Base-by-base conservation (phyloP, 495 filamentous ascomycete species). In the Pyronema omphalodes region DNA sequence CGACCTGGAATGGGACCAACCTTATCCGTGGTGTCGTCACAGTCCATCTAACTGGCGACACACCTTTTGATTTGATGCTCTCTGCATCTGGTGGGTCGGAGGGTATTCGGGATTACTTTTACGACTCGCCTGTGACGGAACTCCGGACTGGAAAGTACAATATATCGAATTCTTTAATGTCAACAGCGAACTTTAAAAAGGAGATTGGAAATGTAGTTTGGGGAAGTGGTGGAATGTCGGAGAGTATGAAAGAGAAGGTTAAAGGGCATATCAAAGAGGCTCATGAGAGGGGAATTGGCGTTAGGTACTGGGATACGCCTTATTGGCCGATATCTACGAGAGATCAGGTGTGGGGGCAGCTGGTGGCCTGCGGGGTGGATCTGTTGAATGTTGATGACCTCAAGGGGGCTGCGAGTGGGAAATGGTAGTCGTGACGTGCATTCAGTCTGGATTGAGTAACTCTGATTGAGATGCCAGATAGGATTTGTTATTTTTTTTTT, bases 301-400 rank as follows among this genome's bases (percentile, higher is more conserved):
- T 76, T 14, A 67, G 87, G 44, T 93, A 91, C 65, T 93, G 87
- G 87, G 75, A 78, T 12, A 66, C 82, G 9, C 86, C 86, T 0
- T 68, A 69, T 52, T 93, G 86, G 86, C 86, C 87, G 11, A 67
- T 81, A n/a, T 74, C 76, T 47, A 58, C 82, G 59, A 70, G 87
- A 45, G 82, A 93, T 66, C 72, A 77, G 53, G 68, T 93, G 15
- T 93, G 87, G 87, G 69, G 78, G 36, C 71, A 79, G 3, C 63
- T 94, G n/a, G 71, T 80, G 18, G 68, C 71, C 44, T 82, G 85
- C 60, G 86, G 84, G 0, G 81, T 81, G 18, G 78, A 80, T 52
- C 67, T 88, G 37, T 67, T 93, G 51, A 91, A 88, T 68, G 84
- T 78, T 0, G 85, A 93, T 70, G 84, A 91, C 66, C 59, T 93